A percentile compares a stretch with the other conserved stretches of the same genome.
Evolutionary conservation across 2,329 filamentous ascomycete genomes (phyloP).

Genomic region (Botrytis cinerea): DNA sequence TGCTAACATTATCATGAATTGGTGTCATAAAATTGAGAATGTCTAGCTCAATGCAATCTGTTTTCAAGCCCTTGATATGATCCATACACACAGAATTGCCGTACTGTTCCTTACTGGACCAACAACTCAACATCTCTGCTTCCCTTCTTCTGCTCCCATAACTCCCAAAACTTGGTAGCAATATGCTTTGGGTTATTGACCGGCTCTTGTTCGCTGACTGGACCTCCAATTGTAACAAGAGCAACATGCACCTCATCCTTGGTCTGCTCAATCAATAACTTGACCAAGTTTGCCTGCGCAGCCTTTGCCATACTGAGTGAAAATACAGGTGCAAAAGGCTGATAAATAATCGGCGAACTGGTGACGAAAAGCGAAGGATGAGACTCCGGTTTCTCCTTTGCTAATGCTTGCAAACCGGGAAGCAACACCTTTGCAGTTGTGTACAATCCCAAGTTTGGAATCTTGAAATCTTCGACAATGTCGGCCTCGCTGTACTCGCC

Average conservation of each 20-base stretch:
- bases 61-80: neutral
- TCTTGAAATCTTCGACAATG: constrained; percentile 53
- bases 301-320: constrained; percentile 54
- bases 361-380: constrained; percentile 22
- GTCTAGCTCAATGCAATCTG: neutral
- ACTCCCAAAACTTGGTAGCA: constrained; percentile 47
- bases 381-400: neutral
- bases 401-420: constrained; percentile 2
- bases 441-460: constrained; percentile 52
- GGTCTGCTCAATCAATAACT: constrained; percentile 45
- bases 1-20: neutral
- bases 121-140: constrained; percentile 45
- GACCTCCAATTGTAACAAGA: constrained; percentile 49
- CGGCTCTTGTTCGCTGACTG: constrained; percentile 46
- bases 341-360: constrained; percentile 29
- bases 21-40: neutral
- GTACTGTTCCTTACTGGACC: neutral
- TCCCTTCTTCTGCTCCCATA: constrained; percentile 46
- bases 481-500: constrained; percentile 48
- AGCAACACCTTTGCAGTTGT: constrained; percentile 31
- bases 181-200: constrained; percentile 49
- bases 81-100: neutral
- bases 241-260: constrained; percentile 49
- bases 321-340: constrained; percentile 51
- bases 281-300: constrained; percentile 52